Conservation (phyloP, 306 rosid species). For the Quercus suber region DNA sequence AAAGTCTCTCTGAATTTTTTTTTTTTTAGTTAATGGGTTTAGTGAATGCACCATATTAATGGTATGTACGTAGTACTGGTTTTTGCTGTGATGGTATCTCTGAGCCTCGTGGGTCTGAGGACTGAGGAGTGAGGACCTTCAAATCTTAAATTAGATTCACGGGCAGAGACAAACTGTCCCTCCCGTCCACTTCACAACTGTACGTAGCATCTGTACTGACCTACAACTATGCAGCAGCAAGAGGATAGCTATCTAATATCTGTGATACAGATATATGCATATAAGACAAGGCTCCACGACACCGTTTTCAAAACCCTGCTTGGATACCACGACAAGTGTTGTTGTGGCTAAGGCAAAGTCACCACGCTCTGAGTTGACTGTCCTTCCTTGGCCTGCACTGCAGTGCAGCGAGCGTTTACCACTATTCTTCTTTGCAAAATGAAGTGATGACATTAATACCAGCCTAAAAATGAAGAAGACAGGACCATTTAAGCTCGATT, state of each 20-base stretch:
- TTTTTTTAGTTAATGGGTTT: constrained; percentile 15
- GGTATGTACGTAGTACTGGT: constrained; percentile 17
- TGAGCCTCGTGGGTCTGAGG: background rate
- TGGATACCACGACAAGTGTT: background rate
- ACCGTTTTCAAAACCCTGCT: constrained; percentile 13
- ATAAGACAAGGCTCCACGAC: constrained; percentile 20
- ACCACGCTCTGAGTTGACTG: background rate
- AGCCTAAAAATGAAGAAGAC: no score
- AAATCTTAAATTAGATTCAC: constrained; percentile 37
- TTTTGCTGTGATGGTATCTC: constrained; percentile 23
- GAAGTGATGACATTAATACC: no score
- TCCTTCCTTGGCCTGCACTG: background rate
- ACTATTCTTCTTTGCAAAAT: background rate
- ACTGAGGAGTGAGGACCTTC: constrained; percentile 15
- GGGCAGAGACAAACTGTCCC: constrained; percentile 58
- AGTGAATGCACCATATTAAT: constrained; percentile 35
- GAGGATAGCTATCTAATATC: constrained; percentile 14
- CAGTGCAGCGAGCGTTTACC: no score
- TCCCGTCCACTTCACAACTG: constrained; percentile 73
- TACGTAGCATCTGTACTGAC: constrained; percentile 47
- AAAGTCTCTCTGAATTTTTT: background rate
- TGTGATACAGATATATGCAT: no score
- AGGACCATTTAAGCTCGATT: no score
- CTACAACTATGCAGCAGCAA: constrained; percentile 31
- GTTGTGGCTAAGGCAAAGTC: background rate